Evolutionary conservation across 495 filamentous ascomycete genomes (phyloP).

Genomic region (Echria macrotheca): DNA sequence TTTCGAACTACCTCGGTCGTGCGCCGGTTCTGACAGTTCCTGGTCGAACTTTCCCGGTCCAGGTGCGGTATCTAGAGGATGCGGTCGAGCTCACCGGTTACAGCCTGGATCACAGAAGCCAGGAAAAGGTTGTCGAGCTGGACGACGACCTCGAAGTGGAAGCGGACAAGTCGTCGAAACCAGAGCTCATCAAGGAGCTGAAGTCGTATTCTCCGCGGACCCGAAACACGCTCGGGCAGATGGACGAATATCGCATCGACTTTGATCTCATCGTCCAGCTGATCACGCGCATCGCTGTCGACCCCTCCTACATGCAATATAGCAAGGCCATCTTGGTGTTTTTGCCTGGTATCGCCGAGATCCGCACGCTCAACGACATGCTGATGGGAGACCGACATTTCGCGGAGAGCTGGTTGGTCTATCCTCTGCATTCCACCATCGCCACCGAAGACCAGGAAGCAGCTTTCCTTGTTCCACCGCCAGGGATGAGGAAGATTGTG

Average conservation of each 20-base stretch:
- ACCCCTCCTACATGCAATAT: slow-evolving; percentile 58
- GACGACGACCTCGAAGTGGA: slow-evolving; percentile 54
- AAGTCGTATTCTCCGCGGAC: slow-evolving; percentile 69
- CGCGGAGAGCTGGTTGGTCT: slow-evolving; percentile 65
- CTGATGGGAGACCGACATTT: slow-evolving; percentile 67
- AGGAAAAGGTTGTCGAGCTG: slow-evolving; percentile 44
- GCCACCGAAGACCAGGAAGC: slow-evolving; percentile 94
- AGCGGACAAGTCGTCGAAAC: slow-evolving; percentile 36
- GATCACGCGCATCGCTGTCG: slow-evolving; percentile 63
- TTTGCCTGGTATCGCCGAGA: slow-evolving; percentile 89
- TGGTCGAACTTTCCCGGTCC: slow-evolving; percentile 87
- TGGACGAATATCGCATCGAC: slow-evolving; percentile 84
- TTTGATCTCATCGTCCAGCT: slow-evolving; percentile 74
- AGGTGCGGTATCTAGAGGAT: slow-evolving; percentile 84
- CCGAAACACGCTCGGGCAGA: slow-evolving; percentile 60
- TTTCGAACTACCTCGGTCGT: slow-evolving; percentile 78
- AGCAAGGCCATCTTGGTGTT: slow-evolving; percentile 94
- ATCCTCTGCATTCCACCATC: slow-evolving; percentile 88
- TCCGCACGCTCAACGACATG: slow-evolving; percentile 78
- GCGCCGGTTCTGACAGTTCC: slow-evolving; percentile 86
- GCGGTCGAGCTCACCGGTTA: slow-evolving; percentile 78
- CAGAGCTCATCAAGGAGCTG: slow-evolving; percentile 51
- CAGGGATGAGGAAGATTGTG: slow-evolving; percentile 81
- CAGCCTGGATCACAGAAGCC: slow-evolving; percentile 47
- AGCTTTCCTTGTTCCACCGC: slow-evolving; percentile 79